These are phyloP conservation scores for Ogataea paradorogensis DNA, from an alignment of 805 yeast species.

Conservation along the genomic window DNA sequence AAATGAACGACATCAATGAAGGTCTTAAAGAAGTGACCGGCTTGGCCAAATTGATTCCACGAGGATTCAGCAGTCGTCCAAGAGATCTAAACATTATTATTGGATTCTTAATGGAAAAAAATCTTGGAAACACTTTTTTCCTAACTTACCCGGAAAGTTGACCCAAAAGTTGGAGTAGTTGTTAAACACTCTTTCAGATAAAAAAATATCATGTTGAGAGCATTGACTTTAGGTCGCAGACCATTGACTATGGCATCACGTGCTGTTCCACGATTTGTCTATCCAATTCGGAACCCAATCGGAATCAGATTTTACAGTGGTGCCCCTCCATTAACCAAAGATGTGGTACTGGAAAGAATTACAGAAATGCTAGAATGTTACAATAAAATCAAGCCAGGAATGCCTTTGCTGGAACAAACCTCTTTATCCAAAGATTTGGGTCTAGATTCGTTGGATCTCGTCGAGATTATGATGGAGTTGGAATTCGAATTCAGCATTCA, in stretches of 20 bases:
- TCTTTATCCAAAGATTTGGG: constrained; percentile 65
- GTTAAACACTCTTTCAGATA: constrained; percentile 1
- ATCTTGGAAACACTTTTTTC: neutral
- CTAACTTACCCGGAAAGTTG: constrained; percentile 4
- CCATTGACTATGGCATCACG: neutral
- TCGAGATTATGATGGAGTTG: constrained; percentile 69
- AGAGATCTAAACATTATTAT: constrained; percentile 1
- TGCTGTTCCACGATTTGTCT: neutral
- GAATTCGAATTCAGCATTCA: constrained; percentile 76
- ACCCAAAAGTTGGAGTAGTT: constrained; percentile 8
- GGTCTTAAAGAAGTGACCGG: neutral
- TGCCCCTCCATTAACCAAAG: constrained; percentile 60
- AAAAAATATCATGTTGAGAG: constrained; percentile 7
- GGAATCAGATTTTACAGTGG: constrained; percentile 42
- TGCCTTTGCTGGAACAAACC: constrained; percentile 38
- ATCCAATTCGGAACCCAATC: neutral
- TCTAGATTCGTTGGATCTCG: constrained; percentile 68
- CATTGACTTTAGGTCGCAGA: constrained; percentile 1
- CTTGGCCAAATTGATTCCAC: neutral
- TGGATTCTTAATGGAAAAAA: neutral
- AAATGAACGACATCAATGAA: neutral
- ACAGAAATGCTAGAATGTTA: constrained; percentile 63
- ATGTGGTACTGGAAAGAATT: constrained; percentile 59
- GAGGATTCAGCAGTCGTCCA: neutral
- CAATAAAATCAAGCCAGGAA: constrained; percentile 47